These are phyloP conservation scores for Penicillium pancosmium DNA, from an alignment of 495 filamentous ascomycete species.

Conservation along the genomic window DNA sequence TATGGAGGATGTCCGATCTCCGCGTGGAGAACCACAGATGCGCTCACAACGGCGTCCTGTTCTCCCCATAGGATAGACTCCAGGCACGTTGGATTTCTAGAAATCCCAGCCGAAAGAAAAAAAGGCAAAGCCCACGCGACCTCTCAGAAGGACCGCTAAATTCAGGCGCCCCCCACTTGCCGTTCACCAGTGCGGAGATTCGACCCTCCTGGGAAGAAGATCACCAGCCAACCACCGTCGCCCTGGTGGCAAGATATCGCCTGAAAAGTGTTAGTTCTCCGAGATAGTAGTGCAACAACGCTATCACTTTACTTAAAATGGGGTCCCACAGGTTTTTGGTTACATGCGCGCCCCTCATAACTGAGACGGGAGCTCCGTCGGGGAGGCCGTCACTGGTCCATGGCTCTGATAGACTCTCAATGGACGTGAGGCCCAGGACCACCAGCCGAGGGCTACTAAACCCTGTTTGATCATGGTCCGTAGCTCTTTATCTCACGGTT, in stretches of 20 bases:
- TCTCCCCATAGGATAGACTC: background rate
- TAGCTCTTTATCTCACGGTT: conserved; percentile 8
- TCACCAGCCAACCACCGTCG: conserved; percentile 14
- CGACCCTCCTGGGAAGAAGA: background rate
- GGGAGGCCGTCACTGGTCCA: conserved; percentile 12
- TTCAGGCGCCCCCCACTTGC: background rate
- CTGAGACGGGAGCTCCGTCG: conserved; percentile 24
- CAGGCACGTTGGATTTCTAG: background rate
- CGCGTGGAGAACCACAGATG: background rate
- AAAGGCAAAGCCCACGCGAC: conserved; percentile 7
- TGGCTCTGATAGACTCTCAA: background rate
- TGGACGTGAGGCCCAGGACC: background rate
- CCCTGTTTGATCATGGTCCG: background rate
- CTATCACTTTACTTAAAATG: conserved; percentile 14
- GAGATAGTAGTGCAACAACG: conserved; percentile 12
- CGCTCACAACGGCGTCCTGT: background rate
- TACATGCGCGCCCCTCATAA: conserved; percentile 18
- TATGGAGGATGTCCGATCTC: background rate
- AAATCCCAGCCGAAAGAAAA: background rate
- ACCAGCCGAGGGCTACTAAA: conserved; percentile 10
- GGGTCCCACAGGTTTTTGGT: conserved; percentile 9
- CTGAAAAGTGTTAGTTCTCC: conserved; percentile 13
- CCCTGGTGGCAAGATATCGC: conserved; percentile 20
- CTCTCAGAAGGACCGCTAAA: background rate
- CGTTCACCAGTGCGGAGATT: conserved; percentile 10